Conservation (phyloP, 441 rosid species). For the Gossypium lobatum region DNA sequence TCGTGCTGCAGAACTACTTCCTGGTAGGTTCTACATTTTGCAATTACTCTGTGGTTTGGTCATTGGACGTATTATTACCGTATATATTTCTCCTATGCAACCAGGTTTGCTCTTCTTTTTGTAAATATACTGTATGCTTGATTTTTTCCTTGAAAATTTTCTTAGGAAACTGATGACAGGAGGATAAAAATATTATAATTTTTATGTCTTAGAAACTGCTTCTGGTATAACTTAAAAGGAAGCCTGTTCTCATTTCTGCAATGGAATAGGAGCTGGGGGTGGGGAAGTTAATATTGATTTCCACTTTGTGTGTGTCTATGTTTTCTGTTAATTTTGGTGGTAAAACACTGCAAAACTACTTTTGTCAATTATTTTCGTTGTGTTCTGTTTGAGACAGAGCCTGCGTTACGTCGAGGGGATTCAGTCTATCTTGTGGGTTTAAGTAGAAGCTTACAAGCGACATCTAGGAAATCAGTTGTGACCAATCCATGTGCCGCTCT, state of each 20-base stretch:
- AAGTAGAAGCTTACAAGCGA: slow-evolving; percentile 84
- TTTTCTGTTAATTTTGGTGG: slow-evolving; percentile 6
- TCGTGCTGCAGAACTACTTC: slow-evolving; percentile 84
- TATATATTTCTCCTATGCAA: not conserved
- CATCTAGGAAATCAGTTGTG: slow-evolving; percentile 87
- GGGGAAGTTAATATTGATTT: slow-evolving; percentile 5
- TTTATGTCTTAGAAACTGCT: not conserved
- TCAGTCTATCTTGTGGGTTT: slow-evolving; percentile 85
- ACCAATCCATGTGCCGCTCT: slow-evolving; percentile 89
- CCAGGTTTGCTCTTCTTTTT: not conserved
- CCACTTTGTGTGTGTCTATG: not conserved
- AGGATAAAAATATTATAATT: not conserved
- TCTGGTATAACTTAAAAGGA: not conserved
- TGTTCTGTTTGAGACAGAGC: slow-evolving; percentile 45
- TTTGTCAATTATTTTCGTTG: slow-evolving; percentile 5
- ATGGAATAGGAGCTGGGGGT: not conserved
- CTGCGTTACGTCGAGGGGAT: slow-evolving; percentile 84
- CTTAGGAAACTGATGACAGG: not conserved
- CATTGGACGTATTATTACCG: not conserved
- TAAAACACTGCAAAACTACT: not conserved
- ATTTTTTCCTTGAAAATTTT: not conserved
- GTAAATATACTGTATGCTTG: not conserved
- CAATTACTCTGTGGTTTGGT: slow-evolving; percentile 5
- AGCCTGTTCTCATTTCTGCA: not conserved
- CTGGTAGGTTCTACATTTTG: slow-evolving; percentile 48